Evolutionary conservation across 2,329 filamentous ascomycete genomes (phyloP).

Genomic region (Ophiosphaerella korrae): DNA sequence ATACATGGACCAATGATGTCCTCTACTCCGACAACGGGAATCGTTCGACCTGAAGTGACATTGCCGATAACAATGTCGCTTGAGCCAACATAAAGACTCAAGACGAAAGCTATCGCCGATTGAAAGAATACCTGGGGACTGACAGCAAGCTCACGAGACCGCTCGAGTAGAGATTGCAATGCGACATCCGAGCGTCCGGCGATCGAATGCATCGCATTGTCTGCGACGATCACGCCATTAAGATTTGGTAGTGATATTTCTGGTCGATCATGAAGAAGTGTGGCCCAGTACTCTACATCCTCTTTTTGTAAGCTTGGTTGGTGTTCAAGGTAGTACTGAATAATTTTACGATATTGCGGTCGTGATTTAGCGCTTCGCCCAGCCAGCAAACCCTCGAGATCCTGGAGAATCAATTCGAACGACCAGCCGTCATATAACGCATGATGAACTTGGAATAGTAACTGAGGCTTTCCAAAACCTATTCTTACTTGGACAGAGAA

Average conservation of each 20-base stretch:
- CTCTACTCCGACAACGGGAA: slow-evolving; percentile 74
- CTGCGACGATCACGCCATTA: slow-evolving; percentile 43
- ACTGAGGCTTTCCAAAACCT: slow-evolving; percentile 13
- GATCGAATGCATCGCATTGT: not conserved
- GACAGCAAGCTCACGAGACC: slow-evolving; percentile 47
- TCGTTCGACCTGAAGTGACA: slow-evolving; percentile 79
- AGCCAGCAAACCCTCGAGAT: slow-evolving; percentile 63
- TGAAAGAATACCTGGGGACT: slow-evolving; percentile 78
- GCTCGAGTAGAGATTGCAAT: slow-evolving; percentile 10
- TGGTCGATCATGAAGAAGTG: slow-evolving; percentile 63
- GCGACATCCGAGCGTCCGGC: slow-evolving; percentile 28
- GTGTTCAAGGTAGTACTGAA: slow-evolving; percentile 47
- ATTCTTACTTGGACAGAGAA: slow-evolving; percentile 63
- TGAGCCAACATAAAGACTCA: slow-evolving; percentile 67
- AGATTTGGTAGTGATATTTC: slow-evolving; percentile 63
- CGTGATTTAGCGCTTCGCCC: slow-evolving; percentile 44
- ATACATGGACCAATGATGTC: slow-evolving; percentile 80
- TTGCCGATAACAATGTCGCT: slow-evolving; percentile 75
- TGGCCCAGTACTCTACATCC: slow-evolving; percentile 68
- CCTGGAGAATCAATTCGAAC: slow-evolving; percentile 72
- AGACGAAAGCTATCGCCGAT: slow-evolving; percentile 68
- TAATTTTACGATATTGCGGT: slow-evolving; percentile 67
- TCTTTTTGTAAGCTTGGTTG: not conserved
- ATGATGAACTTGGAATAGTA: slow-evolving; percentile 72
- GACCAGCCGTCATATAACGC: slow-evolving; percentile 95